Percentiles rank a stretch among this genome's conserved stretches.
Conservation (phyloP, 2,329 filamentous ascomycete genomes). For the Lasiodiplodia theobromae region DNA sequence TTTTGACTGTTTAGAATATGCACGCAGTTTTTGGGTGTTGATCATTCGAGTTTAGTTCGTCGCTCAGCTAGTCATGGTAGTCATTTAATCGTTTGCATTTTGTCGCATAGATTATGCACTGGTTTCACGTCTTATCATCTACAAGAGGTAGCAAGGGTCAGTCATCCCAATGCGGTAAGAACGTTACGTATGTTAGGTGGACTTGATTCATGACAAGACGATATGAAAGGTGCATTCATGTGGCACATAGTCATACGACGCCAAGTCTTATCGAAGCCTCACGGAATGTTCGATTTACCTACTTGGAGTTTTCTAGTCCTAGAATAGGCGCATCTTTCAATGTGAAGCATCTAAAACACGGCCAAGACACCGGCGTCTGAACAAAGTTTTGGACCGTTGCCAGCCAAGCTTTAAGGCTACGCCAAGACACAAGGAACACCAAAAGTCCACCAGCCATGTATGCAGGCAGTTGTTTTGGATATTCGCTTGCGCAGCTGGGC, state of each 20-base stretch:
- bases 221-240: background rate
- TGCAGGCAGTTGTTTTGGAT: background rate
- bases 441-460: background rate
- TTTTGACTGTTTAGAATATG: background rate
- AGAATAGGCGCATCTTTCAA: background rate
- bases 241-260: background rate
- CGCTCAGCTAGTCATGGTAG: background rate
- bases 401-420: conserved; percentile 3
- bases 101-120: too few relatives aligned
- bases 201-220: background rate
- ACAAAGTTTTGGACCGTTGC: conserved; percentile 18
- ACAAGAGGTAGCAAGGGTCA: too few relatives aligned
- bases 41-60: background rate
- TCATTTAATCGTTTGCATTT: background rate
- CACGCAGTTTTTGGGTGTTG: background rate
- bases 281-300: background rate
- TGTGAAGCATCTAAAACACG: conserved; percentile 8
- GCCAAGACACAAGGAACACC: background rate
- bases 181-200: background rate
- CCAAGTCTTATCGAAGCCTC: background rate
- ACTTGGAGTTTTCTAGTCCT: background rate
- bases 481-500: background rate
- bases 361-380: conserved; percentile 14
- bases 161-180: too few relatives aligned
- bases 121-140: too few relatives aligned